Conservation (phyloP, 139 green algal genomes). For the Chlorella sp. region DNA sequence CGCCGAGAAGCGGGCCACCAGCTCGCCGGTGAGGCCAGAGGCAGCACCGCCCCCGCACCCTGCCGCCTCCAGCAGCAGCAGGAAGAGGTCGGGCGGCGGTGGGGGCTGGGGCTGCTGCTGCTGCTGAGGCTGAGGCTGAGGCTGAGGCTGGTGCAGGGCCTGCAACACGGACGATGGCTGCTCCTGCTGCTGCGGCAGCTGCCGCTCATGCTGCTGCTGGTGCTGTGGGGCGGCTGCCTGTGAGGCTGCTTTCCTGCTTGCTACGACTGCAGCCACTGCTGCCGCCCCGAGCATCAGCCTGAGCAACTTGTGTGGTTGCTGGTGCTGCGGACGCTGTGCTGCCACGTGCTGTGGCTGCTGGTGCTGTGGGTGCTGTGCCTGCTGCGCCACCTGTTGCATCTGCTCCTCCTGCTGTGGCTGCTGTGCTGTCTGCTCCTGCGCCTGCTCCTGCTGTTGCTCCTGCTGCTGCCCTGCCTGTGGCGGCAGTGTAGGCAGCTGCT, state of each 20-base stretch:
- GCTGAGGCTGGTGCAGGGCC: too few species aligned
- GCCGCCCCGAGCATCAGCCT: too few species aligned
- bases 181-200: not conserved
- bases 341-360: not conserved
- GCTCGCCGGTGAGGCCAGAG: not conserved
- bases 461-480: not conserved
- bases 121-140: too few species aligned
- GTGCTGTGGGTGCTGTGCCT: not conserved
- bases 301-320: not conserved
- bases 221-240: not conserved
- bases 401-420: not conserved
- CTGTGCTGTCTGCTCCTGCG: not conserved
- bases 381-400: too few species aligned
- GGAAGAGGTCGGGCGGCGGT: not conserved
- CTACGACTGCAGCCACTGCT: too few species aligned
- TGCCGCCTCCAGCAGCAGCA: not conserved
- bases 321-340: not conserved
- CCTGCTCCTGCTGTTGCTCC: not conserved
- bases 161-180: too few species aligned
- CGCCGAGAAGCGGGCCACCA: not conserved
- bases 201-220: not conserved
- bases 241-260: too few species aligned
- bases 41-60: not conserved
- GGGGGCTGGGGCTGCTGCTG: not conserved
- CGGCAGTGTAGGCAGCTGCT: too few species aligned